Evolutionary conservation across 306 rosid genomes (phyloP).

Genomic region (Luffa aegyptiaca): DNA sequence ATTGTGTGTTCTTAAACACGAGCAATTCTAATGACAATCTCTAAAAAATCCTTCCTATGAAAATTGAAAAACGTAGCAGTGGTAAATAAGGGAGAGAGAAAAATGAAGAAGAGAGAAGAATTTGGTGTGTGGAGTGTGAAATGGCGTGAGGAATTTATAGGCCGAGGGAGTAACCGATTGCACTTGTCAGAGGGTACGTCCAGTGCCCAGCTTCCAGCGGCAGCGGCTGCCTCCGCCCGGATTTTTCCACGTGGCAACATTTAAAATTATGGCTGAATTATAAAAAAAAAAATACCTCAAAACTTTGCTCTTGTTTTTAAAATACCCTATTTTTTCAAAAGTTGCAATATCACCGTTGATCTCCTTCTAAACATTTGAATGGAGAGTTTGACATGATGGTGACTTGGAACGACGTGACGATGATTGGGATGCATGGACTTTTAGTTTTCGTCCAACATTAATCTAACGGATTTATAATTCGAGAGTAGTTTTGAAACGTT

Average conservation of each 20-base stretch:
- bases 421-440: too few species aligned
- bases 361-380: too few species aligned
- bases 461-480: too few species aligned
- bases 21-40: neutral
- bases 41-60: neutral
- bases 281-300: too few species aligned
- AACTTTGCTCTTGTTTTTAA: too few species aligned
- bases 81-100: neutral
- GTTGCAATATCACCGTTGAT: too few species aligned
- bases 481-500: too few species aligned
- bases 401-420: too few species aligned
- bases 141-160: conserved; percentile 4
- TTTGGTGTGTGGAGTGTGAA: neutral
- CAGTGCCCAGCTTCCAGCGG: neutral
- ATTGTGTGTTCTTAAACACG: neutral
- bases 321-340: too few species aligned
- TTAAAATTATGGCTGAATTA: too few species aligned
- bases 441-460: too few species aligned
- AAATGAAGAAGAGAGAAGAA: neutral
- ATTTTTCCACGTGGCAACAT: neutral
- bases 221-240: neutral
- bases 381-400: too few species aligned
- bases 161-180: neutral
- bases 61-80: neutral
- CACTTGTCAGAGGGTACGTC: neutral